These are phyloP conservation scores for Hyphodiscus sp. DNA, from an alignment of 2,329 filamentous ascomycete species.

Conservation along the genomic window DNA sequence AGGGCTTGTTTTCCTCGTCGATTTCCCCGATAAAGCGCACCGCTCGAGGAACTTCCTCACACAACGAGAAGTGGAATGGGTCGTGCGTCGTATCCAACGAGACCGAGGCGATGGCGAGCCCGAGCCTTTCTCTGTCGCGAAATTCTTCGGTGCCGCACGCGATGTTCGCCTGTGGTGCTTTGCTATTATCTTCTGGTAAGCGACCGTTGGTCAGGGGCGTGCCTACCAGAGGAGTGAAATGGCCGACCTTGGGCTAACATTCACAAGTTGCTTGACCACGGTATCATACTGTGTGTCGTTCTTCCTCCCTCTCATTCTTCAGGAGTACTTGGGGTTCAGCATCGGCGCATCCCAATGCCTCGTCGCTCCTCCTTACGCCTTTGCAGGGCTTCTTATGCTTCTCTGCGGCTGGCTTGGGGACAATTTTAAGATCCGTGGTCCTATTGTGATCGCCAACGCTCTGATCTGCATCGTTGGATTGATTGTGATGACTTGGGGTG, in stretches of 20 bases:
- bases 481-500: no score
- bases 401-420: no score
- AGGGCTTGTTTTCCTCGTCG: constrained; percentile 53
- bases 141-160: constrained; percentile 39
- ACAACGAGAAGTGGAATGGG: constrained; percentile 43
- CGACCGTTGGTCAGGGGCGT: no score
- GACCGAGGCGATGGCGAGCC: constrained; percentile 48
- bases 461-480: no score
- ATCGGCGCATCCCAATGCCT: constrained; percentile 47
- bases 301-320: constrained; percentile 73
- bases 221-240: no score
- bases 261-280: no score
- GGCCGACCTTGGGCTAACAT: no score
- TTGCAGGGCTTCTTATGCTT: constrained; percentile 42
- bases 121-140: constrained; percentile 40
- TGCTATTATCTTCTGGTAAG: constrained; percentile 54
- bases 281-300: constrained; percentile 71
- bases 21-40: constrained; percentile 54
- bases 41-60: constrained; percentile 42
- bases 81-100: constrained; percentile 47
- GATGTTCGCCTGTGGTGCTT: constrained; percentile 57
- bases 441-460: no score
- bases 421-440: no score
- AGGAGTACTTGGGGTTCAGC: constrained; percentile 46
- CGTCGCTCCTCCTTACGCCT: constrained; percentile 44